These are phyloP conservation scores for Irpex sp. DNA, from an alignment of 1,284 basidiomycete species.

Conservation along the genomic window DNA sequence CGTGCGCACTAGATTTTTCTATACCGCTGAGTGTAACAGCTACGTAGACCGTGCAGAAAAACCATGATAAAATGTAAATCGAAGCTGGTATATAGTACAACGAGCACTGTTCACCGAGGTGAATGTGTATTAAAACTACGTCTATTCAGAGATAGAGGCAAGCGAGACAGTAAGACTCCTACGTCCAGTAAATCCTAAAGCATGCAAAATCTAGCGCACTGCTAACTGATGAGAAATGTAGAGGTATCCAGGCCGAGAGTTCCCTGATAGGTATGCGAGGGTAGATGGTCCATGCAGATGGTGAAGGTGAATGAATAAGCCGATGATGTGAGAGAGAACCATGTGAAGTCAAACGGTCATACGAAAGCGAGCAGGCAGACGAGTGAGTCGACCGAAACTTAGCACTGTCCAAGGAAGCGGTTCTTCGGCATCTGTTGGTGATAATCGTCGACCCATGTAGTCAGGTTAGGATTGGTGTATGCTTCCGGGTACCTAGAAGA, in stretches of 20 bases:
- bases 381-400: neutral
- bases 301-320: neutral
- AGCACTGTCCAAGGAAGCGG: slow-evolving; percentile 51
- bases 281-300: neutral
- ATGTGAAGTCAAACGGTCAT: neutral
- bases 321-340: neutral
- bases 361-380: neutral
- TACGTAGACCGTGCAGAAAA: neutral
- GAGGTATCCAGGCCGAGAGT: neutral
- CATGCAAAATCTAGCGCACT: neutral
- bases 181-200: neutral
- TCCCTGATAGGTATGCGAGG: neutral
- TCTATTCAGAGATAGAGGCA: neutral
- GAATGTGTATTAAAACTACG: neutral
- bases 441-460: slow-evolving; percentile 44
- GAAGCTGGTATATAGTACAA: neutral
- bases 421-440: slow-evolving; percentile 62
- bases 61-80: neutral
- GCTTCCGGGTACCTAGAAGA: slow-evolving; percentile 30
- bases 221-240: neutral
- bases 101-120: neutral
- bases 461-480: slow-evolving; percentile 37
- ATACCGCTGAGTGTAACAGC: neutral
- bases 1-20: neutral
- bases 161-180: neutral